Conservation (phyloP, 805 yeast species). For the Yarrowia phangngaensis region DNA sequence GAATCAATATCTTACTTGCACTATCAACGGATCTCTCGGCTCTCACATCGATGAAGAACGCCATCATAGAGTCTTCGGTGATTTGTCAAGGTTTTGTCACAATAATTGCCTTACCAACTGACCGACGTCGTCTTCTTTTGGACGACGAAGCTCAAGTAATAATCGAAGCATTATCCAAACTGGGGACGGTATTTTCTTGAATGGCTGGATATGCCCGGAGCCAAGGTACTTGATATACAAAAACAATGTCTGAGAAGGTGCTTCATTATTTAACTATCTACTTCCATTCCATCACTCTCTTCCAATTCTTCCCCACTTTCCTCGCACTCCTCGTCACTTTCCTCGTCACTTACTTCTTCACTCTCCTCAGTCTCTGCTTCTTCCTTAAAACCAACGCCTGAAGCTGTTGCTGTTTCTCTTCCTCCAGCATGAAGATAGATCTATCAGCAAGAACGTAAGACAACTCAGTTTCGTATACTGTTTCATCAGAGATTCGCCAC, state of each 20-base stretch:
- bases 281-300: constrained; percentile 4
- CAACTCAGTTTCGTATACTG: constrained; percentile 74
- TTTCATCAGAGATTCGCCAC: constrained; percentile 95
- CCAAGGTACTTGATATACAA: no score
- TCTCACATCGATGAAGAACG: no score
- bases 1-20: no score
- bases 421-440: constrained; percentile 68
- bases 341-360: constrained; percentile 10
- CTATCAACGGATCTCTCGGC: no score
- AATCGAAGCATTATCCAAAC: constrained; percentile 39
- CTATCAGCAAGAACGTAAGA: constrained; percentile 75
- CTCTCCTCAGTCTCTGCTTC: constrained; percentile 14
- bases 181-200: constrained; percentile 23
- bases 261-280: neutral
- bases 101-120: no score
- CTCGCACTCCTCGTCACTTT: constrained; percentile 15
- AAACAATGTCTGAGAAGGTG: no score
- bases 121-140: constrained; percentile 37
- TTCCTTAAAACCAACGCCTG: constrained; percentile 11
- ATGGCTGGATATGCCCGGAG: constrained; percentile 6
- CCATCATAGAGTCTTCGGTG: constrained; percentile 34
- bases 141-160: constrained; percentile 42
- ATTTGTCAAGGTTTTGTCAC: constrained; percentile 29
- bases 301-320: neutral
- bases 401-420: constrained; percentile 23